Percentiles rank a stretch among this genome's conserved stretches.
phyloP scores from a whole-genome alignment of 2,329 filamentous ascomycete species.

The Beauveria varroae region DNA sequence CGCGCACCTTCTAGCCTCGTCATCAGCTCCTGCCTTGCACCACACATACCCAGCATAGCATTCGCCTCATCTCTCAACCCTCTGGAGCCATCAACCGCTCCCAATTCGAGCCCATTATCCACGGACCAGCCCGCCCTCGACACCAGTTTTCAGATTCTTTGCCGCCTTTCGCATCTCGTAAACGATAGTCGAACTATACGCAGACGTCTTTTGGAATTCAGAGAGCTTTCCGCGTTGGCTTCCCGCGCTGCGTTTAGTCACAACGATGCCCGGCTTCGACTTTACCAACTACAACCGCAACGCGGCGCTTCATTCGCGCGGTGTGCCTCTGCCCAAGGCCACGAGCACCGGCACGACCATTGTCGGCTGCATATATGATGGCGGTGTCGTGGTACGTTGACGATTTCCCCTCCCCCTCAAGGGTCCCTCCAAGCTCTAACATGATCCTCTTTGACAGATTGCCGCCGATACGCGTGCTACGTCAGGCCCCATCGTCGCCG shows the following conservation, averaged over 20 bases:
- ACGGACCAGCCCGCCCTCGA: not conserved
- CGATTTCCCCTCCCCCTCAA: not conserved
- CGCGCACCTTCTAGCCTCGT: conserved; percentile 38
- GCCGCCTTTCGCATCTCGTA: not conserved
- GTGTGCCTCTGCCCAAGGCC: conserved; percentile 91
- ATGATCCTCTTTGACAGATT: conserved; percentile 49
- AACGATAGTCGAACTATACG: not conserved
- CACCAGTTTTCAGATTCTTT: not conserved
- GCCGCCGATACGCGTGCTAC: conserved; percentile 97
- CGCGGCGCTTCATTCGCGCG: conserved; percentile 86
- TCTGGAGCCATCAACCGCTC: not conserved
- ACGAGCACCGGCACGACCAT: conserved; percentile 99
- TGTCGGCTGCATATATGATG: conserved; percentile 93
- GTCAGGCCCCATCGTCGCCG: conserved; percentile 93
- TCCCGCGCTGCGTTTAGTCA: not conserved
- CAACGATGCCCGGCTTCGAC: conserved; percentile 86
- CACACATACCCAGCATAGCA: not conserved
- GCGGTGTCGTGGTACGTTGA: conserved; percentile 77
- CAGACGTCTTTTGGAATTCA: not conserved
- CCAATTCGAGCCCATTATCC: not conserved
- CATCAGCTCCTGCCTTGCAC: conserved; percentile 33
- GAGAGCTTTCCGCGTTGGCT: not conserved
- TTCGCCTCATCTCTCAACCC: not conserved
- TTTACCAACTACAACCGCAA: conserved; percentile 99
- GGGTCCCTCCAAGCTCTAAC: not conserved